Conservation (phyloP, 306 rosid genomes). For the Aeschynomene evenia region DNA sequence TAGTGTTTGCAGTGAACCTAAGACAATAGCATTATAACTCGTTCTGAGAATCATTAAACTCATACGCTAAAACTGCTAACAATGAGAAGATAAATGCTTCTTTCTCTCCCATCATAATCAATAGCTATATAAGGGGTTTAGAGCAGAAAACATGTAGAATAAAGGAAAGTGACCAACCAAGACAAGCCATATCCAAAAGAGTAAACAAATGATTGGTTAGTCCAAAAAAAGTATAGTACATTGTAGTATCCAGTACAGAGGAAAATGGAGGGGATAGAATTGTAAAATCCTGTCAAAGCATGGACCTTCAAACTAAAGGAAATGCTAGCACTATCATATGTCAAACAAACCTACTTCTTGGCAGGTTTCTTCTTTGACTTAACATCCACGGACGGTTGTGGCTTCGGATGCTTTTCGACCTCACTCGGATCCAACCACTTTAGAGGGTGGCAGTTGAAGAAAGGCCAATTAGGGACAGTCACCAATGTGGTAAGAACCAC, state of each 20-base stretch:
- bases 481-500: slow-evolving; percentile 76
- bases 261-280: background rate
- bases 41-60: background rate
- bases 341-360: slow-evolving; percentile 35
- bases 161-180: slow-evolving; percentile 21
- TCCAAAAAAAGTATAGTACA: slow-evolving; percentile 16
- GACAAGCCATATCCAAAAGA: background rate
- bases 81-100: background rate
- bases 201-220: background rate
- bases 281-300: slow-evolving; percentile 7
- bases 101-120: background rate
- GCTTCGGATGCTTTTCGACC: slow-evolving; percentile 79
- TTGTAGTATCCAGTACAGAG: slow-evolving; percentile 14
- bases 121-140: background rate
- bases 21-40: too few species aligned
- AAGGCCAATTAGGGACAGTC: slow-evolving; percentile 88
- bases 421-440: slow-evolving; percentile 78
- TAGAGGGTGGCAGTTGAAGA: slow-evolving; percentile 68
- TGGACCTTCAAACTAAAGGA: background rate
- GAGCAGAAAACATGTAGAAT: background rate
- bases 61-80: background rate
- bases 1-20: too few species aligned
- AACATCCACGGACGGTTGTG: slow-evolving; percentile 40
- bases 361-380: slow-evolving; percentile 56
- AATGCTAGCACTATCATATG: slow-evolving; percentile 5